A percentile compares a stretch with the other conserved stretches of the same genome.
Conservation (phyloP, 768 basidiomycete species). For the Boletus pseudo-olivaceus region DNA sequence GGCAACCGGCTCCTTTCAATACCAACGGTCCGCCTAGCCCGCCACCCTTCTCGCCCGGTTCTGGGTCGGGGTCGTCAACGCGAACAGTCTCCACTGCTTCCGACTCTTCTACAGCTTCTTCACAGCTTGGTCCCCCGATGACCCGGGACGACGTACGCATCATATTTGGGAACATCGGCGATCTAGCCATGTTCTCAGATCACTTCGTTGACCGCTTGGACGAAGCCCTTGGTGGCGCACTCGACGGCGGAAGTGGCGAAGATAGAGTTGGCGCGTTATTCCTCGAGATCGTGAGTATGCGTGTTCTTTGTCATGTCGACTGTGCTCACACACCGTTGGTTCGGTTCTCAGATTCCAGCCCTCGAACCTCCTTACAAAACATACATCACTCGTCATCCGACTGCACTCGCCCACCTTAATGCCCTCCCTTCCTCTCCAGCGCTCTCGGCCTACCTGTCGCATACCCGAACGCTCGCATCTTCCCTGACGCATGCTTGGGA, state of each 20-base stretch:
- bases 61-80: constrained; percentile 36
- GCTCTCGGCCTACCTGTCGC: constrained; percentile 60
- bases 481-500: constrained; percentile 88
- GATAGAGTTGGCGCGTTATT: constrained; percentile 72
- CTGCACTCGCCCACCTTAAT: constrained; percentile 66
- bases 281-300: constrained; percentile 56
- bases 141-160: constrained; percentile 62
- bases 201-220: constrained; percentile 62
- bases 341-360: constrained; percentile 51
- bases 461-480: constrained; percentile 63
- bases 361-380: constrained; percentile 71
- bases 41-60: constrained; percentile 30
- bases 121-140: constrained; percentile 58
- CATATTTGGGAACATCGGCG: constrained; percentile 74
- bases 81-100: constrained; percentile 44
- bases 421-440: constrained; percentile 40
- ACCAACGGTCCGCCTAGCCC: constrained; percentile 24
- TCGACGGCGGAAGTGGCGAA: constrained; percentile 64
- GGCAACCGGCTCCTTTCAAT: constrained; percentile 40
- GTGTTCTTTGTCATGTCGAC: background rate
- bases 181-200: constrained; percentile 72
- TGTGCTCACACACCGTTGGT: background rate
- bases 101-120: constrained; percentile 49
- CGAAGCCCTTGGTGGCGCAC: constrained; percentile 55
- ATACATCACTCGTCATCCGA: constrained; percentile 79